Evolutionary conservation across 2,329 filamentous ascomycete species (phyloP), one percentile per base, ranked within the genome.

Genomic region (Sporothrix brunneoviolacea): DNA sequence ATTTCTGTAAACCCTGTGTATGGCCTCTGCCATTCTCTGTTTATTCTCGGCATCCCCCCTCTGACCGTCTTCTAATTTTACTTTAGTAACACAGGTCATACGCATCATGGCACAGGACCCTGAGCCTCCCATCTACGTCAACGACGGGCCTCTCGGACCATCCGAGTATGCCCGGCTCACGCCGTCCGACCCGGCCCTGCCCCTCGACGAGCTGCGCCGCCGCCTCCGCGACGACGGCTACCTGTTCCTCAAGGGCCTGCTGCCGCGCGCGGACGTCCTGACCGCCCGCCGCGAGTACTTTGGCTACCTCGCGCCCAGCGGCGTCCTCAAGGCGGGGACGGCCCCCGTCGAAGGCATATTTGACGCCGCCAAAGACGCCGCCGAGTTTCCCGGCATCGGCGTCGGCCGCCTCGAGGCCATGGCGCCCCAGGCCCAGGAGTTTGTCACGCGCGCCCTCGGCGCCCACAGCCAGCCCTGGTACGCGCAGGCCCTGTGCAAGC

Each of bases 401-500:
- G 74, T 76, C 1, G 76, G 76, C 0, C 68, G 73, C 69, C 57
- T 61, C 1, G 61, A 65, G 4, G 65, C 67, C 51, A 67, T 35
- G 59, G 64, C 33, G 9, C 40, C 38, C 8, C 40, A 46, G 15
- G 32, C 40, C 2, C 18, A 35, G 8, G 41, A 39, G 4, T 51
- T 51, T 40, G 35, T 51, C 8, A 18, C 30, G 6, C 24, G 19
- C 8, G 77, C 77, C 0, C 62, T 82, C 13, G 64, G 75, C 51
- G 77, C 78, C 0, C 79, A 83, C 53, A 67, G 67, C 1, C 66
- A 73, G 51, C 62, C 69, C 7, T 79, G 73, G 73, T 78, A 82
- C 57, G 69, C 70, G 18, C 69, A 77, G 53, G 70, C 68, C 1
- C 75, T 82, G 54, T 77, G 75, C 59, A 73, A 74, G 16, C 75